Base-by-base conservation (phyloP, 768 basidiomycete genomes). In the Lactarius psammicola region DNA sequence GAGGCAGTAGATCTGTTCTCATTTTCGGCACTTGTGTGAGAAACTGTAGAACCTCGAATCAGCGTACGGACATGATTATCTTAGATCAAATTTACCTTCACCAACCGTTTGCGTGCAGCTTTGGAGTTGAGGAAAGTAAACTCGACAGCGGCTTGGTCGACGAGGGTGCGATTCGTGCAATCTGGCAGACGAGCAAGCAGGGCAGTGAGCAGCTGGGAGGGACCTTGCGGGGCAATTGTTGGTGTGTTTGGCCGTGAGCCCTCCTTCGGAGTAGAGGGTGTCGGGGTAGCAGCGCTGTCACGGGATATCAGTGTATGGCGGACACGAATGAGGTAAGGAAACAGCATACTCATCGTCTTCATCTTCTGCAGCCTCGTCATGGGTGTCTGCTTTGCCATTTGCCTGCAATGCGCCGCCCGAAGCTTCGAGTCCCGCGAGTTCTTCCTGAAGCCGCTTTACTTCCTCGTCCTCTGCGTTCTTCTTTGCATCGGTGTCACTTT, bases 91-190 rank as follows among this genome's bases (percentile, higher is more conserved):
- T 72, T 46, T 68, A 95, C 95, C 84, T 88, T 95, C 69, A 93
- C 81, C 46, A 98, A 82, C 63, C 97, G 79, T 75, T 96, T 98
- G 71, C 97, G 81, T 15, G 95, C 93, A 26, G 96, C 94, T 75
- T 98, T 98, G 51, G 94, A 95, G 74, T 98, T 99, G 64, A 99
- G 80, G 72, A 95, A 94, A 0, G 94, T 93, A 75, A 99, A 99
- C 68, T 99, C 96, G 44, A 98, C 86, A 0, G 95, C 95, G 33
- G 90, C 89, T 76, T 96, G 93, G 74, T 99, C 97, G 64, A 98
- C 91, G 66, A 94, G 75, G 2, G 85, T 83, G 18, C 92, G 86
- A 72, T 94, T 98, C 15, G 92, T 95, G n/a, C 92, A 91, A 74
- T 99, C 96, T 0, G 96, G 92, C 13, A 99, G 81, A 33, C 95